Conservation (phyloP, 306 rosid genomes). For the Rubus parviflorus region DNA sequence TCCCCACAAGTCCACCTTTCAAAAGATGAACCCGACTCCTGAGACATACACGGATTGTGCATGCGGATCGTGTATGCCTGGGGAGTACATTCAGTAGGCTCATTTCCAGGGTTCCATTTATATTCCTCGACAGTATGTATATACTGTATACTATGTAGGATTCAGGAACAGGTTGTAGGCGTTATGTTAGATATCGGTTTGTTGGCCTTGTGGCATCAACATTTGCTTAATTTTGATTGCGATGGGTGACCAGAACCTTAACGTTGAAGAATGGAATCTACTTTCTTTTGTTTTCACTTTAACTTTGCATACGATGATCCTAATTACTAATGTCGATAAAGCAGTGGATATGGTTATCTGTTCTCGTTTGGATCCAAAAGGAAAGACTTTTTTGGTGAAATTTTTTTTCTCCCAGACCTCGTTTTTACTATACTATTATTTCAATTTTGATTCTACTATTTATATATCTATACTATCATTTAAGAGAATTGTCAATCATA, state of each 20-base stretch:
- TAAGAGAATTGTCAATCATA: too few species aligned
- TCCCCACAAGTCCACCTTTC: slow-evolving; percentile 14
- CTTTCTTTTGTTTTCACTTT: background rate
- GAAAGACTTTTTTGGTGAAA: too few species aligned
- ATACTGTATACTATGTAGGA: background rate
- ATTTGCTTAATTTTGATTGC: background rate
- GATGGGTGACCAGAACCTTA: background rate
- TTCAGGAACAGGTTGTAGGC: background rate
- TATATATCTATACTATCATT: too few species aligned
- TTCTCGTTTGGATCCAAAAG: too few species aligned
- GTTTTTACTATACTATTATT: too few species aligned
- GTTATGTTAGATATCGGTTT: background rate
- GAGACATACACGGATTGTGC: slow-evolving; percentile 18
- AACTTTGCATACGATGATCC: too few species aligned
- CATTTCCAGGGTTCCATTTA: background rate
- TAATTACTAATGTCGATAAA: too few species aligned
- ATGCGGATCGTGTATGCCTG: slow-evolving; percentile 4
- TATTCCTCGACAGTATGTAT: background rate
- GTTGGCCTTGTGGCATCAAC: background rate
- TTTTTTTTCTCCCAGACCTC: too few species aligned
- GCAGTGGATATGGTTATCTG: too few species aligned
- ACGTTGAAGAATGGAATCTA: background rate
- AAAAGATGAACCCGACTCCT: background rate
- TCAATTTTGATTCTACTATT: too few species aligned
- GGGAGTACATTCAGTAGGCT: background rate